Evolutionary conservation across 2,329 filamentous ascomycete species (phyloP), one percentile per base, ranked within the genome.

Genomic region (Epichloe brachyelytri): DNA sequence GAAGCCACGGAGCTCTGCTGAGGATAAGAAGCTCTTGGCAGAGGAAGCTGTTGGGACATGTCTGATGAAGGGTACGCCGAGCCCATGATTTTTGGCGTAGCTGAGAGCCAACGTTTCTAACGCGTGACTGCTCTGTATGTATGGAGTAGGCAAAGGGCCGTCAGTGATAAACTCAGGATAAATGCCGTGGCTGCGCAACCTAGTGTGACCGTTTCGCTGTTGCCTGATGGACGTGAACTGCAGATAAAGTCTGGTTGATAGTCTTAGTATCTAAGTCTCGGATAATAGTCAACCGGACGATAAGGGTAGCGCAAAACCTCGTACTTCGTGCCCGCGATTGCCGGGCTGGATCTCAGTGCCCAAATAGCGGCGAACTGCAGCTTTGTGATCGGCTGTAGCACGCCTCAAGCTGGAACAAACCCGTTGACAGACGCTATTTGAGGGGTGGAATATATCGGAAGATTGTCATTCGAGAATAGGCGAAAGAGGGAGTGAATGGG

Each of bases 11-110:
- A 34, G 33, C 14, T 36, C 22, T 46, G 56, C 55, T 48, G 54
- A 33, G 51, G 61, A 51, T 64, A 65, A 40, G 58, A 58, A 44
- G 57, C 52, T 41, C 55, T 55, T 20, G 59, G 51, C 49, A 62
- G 51, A 46, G 63, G 59, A 52, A 62, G 57, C 49, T 61, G 62
- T 57, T 66, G 65, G 43, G 63, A 58, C 60, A 63, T 60, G 50
- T 65, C 60, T 36, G 50, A 19, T 49, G 63, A 53, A 38, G 58
- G 60, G 52, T 65, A 66, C 54, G 57, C 52, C 34, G 60, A 60
- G 52, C 64, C 65, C 64, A 66, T 66, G 45, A n/a, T 46, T 3
- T n/a, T 46, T 22, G 40, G 19, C 7, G 12, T 20, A 5, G 8
- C 40, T 12, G 40, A 14, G 5, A 12, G 19, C 40, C 37, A 12